Conservation (phyloP, 768 basidiomycete genomes). For the Clathrus columnatus region DNA sequence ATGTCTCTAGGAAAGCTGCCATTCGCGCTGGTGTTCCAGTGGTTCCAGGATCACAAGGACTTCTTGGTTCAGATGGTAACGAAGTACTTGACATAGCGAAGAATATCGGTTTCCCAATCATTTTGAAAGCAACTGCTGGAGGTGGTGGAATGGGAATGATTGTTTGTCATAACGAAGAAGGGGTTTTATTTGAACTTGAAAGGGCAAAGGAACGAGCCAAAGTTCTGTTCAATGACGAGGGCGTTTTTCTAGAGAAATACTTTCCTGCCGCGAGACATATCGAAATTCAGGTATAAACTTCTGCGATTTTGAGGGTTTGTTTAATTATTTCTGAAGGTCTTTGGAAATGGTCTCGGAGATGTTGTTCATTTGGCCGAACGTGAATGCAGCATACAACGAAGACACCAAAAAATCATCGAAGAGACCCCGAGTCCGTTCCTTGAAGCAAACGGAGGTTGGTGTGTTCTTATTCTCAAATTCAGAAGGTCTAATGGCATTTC, state of each 20-base stretch:
- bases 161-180: slow-evolving; percentile 37
- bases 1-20: slow-evolving; percentile 43
- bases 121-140: slow-evolving; percentile 60
- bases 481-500: neutral
- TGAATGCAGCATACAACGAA: slow-evolving; percentile 60
- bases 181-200: slow-evolving; percentile 29
- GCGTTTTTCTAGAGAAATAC: slow-evolving; percentile 55
- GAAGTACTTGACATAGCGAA: slow-evolving; percentile 34
- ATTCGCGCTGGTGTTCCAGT: slow-evolving; percentile 40
- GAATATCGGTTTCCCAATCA: slow-evolving; percentile 48
- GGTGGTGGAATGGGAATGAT: slow-evolving; percentile 64
- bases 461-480: neutral
- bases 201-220: slow-evolving; percentile 33
- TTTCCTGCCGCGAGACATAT: slow-evolving; percentile 49
- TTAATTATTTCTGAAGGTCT: slow-evolving; percentile 35
- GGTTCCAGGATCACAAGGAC: slow-evolving; percentile 47
- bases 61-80: slow-evolving; percentile 30
- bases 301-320: neutral
- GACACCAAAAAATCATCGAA: slow-evolving; percentile 69
- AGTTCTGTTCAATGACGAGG: slow-evolving; percentile 44
- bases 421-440: slow-evolving; percentile 60
- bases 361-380: slow-evolving; percentile 60
- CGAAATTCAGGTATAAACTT: slow-evolving; percentile 45
- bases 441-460: slow-evolving; percentile 33
- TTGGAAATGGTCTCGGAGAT: slow-evolving; percentile 53